A percentile compares a stretch with the other conserved stretches of the same genome.
phyloP scores from a whole-genome alignment of 2,329 filamentous ascomycete species.

The Aciculosporium take region DNA sequence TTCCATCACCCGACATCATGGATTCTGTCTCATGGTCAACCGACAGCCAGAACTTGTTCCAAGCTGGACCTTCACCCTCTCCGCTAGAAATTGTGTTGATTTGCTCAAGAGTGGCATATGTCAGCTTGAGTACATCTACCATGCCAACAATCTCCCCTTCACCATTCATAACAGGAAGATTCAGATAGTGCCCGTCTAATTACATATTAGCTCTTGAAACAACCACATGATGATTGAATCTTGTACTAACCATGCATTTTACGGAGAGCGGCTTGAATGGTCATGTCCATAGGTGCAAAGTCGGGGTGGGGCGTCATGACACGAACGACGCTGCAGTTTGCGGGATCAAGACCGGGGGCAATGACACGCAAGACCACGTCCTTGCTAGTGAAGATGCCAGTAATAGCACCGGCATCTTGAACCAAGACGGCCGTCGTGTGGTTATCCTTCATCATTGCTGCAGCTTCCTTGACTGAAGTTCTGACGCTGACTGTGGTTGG shows the following conservation, averaged over 20 bases:
- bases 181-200: slow-evolving; percentile 90
- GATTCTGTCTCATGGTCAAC: slow-evolving; percentile 92
- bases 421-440: slow-evolving; percentile 94
- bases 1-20: slow-evolving; percentile 82
- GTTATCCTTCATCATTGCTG: slow-evolving; percentile 94
- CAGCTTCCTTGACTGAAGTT: slow-evolving; percentile 92
- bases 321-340: slow-evolving; percentile 90
- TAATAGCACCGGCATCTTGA: slow-evolving; percentile 92
- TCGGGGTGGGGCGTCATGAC: slow-evolving; percentile 99
- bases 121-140: slow-evolving; percentile 97
- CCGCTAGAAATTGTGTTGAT: slow-evolving; percentile 86
- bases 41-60: slow-evolving; percentile 99
- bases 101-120: slow-evolving; percentile 94
- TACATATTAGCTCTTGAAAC: slow-evolving; percentile 6
- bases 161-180: slow-evolving; percentile 96
- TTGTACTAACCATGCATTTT: slow-evolving; percentile 86
- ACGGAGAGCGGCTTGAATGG: slow-evolving; percentile 87
- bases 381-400: slow-evolving; percentile 98
- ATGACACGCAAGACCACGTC: slow-evolving; percentile 97
- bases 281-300: slow-evolving; percentile 98
- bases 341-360: slow-evolving; percentile 84
- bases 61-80: slow-evolving; percentile 87
- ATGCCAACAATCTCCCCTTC: slow-evolving; percentile 95
- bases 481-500: slow-evolving; percentile 91
- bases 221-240: not conserved